Evolutionary conservation across 2,329 filamentous ascomycete genomes (phyloP), one percentile per base, ranked within the genome.

Genomic region (Alternaria infectoria): DNA sequence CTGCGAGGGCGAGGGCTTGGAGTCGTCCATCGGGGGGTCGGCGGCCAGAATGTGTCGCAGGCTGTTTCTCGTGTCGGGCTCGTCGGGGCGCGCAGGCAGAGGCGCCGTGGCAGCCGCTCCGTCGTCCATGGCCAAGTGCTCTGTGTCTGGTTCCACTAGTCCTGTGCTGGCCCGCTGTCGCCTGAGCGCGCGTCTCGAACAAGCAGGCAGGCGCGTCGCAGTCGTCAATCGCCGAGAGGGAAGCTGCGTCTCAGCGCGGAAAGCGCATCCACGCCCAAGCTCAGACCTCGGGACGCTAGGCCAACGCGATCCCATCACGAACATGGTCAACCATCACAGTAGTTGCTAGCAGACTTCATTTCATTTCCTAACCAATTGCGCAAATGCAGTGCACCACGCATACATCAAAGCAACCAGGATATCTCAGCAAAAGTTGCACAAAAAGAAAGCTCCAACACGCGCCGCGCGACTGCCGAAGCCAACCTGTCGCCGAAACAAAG

Each of bases 41-140:
- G 72, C 66, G 10, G 74, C 75, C 62, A 80, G 75, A 57, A 80
- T 79, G 70, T 80, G 77, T 68, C 76, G 78, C 62, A 80, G 66
- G 68, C 77, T 79, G 75, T 75, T 79, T 57, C 78, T 72, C 23
- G 78, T 76, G 71, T 80, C 78, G 60, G 77, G 71, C 69, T 79
- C 76, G 58, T 79, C 71, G 62, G 65, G 46, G 69, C 73, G 75
- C 57, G 70, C 64, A 44, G 73, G 59, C 43, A 69, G 60, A 25
- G 61, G 43, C 52, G 69, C 36, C 15, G 57, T 8, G 23, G 57
- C 26, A 32, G 49, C 57, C 17, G 58, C 49, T 45, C 50, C 50
- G 56, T 63, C 57, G 32, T 45, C 57, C 61, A 59, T 59, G 44
- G 44, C 45, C 45, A 26, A 36, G 51, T 36, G 51, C 57, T 54